Evolutionary conservation across 345 rosid genomes (phyloP), one percentile per base, ranked within the genome.

Genomic region (Populus tremula): DNA sequence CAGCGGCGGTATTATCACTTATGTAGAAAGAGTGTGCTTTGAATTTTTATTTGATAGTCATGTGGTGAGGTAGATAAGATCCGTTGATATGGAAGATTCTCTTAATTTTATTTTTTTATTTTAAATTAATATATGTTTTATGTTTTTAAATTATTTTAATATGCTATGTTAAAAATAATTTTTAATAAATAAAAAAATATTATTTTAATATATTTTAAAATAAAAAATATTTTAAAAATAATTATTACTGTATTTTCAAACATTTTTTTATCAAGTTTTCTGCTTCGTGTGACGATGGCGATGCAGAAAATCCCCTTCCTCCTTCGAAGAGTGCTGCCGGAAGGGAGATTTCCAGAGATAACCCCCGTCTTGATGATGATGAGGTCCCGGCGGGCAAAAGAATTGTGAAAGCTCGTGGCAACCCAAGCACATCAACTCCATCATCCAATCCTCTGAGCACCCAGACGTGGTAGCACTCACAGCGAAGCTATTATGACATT

Each of bases 271-370:
- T 25, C 1, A 25, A 25, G 39, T 23, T 49, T 25, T 45, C 70
- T 29, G 70, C 38, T 43, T 49, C 38, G 18, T 67, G 23, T 10
- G 16, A 8, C 79, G 63, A 93, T 93, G 99, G 93, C 93, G 49
- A 96, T 76, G 82, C 96, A 14, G 98, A 92, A 66, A 85, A 80
- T 81, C 77, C 78, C n/a, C 88, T 93, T 73, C 90, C 93, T 50
- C 79, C 94, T 75, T 92, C 98, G 87, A 96, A 96, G 89, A 96
- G 99, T 84, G 92, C 94, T 70, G 99, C 99, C 8, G 89, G 90
- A 77, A 90, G 92, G 80, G 96, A 96, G 85, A 85, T 96, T 27
- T 87, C 95, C 33, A 89, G 89, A 33, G 97, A 93, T 27, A 90
- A 90, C 81, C 93, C 92, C 64, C 96, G 90, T 54, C 90, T 90